A percentile compares a stretch with the other conserved stretches of the same genome.
These are phyloP conservation scores for Ananas comosus DNA, from an alignment of 176 grass and related monocot species.

Conservation along the genomic window DNA sequence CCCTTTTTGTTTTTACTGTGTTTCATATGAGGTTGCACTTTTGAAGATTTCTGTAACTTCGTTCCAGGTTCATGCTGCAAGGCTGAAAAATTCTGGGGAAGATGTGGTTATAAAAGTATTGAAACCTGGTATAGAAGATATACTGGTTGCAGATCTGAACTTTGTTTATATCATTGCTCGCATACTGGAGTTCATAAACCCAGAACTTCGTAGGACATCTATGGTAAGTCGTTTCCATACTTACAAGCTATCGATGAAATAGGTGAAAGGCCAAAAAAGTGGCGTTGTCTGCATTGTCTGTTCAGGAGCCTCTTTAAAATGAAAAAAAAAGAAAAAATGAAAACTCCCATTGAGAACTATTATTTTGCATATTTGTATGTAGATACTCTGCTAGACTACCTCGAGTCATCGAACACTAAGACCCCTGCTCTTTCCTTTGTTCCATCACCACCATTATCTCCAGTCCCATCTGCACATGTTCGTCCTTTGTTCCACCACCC, in stretches of 20 bases:
- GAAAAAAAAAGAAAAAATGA: no score
- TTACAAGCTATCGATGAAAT: background rate
- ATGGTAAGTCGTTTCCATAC: constrained; percentile 38
- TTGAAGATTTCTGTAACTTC: constrained; percentile 10
- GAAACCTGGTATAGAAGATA: constrained; percentile 90
- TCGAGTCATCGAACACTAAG: no score
- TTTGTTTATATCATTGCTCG: constrained; percentile 85
- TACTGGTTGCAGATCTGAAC: constrained; percentile 91
- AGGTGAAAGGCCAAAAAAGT: background rate
- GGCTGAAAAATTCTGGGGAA: constrained; percentile 84
- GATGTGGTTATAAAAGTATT: constrained; percentile 98
- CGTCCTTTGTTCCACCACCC: no score
- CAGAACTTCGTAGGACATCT: constrained; percentile 83
- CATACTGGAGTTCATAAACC: constrained; percentile 86
- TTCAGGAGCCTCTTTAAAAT: no score
- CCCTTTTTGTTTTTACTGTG: background rate
- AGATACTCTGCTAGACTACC: no score
- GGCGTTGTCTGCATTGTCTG: background rate
- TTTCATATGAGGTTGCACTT: background rate
- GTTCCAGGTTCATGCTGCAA: constrained; percentile 81
- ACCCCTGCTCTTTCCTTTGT: no score
- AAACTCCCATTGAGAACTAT: background rate
- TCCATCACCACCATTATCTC: no score
- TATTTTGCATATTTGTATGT: background rate
- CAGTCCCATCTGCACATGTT: no score